Evolutionary conservation across 2,329 filamentous ascomycete species (phyloP).

Genomic region (Davidsoniella eucalypti): DNA sequence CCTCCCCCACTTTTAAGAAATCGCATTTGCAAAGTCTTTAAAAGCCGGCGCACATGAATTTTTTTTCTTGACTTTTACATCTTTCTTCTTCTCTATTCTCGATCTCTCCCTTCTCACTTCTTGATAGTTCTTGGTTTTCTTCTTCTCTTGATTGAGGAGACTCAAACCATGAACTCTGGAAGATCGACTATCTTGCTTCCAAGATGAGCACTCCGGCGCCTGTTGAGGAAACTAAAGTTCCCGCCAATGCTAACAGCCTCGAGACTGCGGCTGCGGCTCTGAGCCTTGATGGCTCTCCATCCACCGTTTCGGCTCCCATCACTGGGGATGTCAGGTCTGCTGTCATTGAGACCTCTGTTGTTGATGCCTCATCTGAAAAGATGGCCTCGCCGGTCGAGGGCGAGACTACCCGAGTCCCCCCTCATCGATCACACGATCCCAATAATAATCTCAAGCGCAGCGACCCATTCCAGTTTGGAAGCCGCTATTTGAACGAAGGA

Average conservation of each 20-base stretch:
- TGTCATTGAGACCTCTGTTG: not conserved
- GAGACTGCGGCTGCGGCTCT: conserved; percentile 5
- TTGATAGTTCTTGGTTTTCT: conserved; percentile 1
- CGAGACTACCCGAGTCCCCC: conserved; percentile 23
- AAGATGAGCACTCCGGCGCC: conserved; percentile 12
- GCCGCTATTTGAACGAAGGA: conserved; percentile 63
- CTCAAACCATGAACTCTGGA: conserved; percentile 10
- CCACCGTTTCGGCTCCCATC: not conserved
- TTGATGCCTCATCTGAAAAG: conserved; percentile 6
- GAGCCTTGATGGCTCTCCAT: conserved; percentile 2
- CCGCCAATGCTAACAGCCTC: conserved; percentile 4
- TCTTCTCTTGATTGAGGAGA: conserved; percentile 1
- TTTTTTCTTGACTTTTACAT: conserved; percentile 10
- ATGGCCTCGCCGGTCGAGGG: not conserved
- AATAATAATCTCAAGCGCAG: conserved; percentile 63
- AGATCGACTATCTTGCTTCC: conserved; percentile 6
- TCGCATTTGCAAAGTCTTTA: conserved; percentile 5
- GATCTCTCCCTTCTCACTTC: conserved; percentile 3
- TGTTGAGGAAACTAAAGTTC: conserved; percentile 7
- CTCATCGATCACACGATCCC: conserved; percentile 57
- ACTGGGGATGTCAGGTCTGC: not conserved
- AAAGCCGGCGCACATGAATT: conserved; percentile 3
- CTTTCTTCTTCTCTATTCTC: conserved; percentile 6
- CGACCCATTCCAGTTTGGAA: conserved; percentile 93
- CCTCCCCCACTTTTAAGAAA: conserved; percentile 5